phyloP scores from a whole-genome alignment of 1,139 yeast genomes.

The Protomyces gravidus region DNA sequence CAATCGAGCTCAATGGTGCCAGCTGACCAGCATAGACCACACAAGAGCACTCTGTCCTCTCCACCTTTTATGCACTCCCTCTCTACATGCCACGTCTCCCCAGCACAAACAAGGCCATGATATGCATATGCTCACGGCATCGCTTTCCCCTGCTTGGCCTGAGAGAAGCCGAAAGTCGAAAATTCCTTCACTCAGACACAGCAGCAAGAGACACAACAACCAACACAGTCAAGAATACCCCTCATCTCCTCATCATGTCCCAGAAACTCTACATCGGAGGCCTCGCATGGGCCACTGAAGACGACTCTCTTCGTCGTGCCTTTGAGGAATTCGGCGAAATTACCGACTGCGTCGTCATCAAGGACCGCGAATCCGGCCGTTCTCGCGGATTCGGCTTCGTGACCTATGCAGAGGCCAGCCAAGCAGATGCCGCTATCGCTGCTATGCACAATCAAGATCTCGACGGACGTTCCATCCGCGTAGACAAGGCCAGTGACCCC shows the following conservation, averaged over 20 bases:
- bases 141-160: too few species aligned
- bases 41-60: too few species aligned
- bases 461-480: conserved; percentile 27
- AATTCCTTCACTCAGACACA: too few species aligned
- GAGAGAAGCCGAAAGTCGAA: too few species aligned
- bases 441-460: conserved; percentile 27
- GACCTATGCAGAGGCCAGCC: conserved; percentile 15
- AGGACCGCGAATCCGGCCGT: conserved; percentile 28
- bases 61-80: too few species aligned
- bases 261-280: conserved; percentile 27
- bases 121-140: too few species aligned
- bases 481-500: conserved; percentile 28
- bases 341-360: conserved; percentile 27
- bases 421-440: conserved; percentile 26
- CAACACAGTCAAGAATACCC: neutral
- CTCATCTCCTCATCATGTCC: neutral
- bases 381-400: conserved; percentile 28
- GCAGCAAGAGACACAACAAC: too few species aligned
- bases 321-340: conserved; percentile 24
- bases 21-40: too few species aligned
- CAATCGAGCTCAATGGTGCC: too few species aligned
- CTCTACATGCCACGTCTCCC: too few species aligned
- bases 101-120: too few species aligned
- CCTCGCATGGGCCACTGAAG: conserved; percentile 29
- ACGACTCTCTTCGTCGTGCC: conserved; percentile 18